Percentiles rank a stretch among this genome's conserved stretches.
Conservation (phyloP, 169 alveolate species). For the Cryptosporidium parvum region DNA sequence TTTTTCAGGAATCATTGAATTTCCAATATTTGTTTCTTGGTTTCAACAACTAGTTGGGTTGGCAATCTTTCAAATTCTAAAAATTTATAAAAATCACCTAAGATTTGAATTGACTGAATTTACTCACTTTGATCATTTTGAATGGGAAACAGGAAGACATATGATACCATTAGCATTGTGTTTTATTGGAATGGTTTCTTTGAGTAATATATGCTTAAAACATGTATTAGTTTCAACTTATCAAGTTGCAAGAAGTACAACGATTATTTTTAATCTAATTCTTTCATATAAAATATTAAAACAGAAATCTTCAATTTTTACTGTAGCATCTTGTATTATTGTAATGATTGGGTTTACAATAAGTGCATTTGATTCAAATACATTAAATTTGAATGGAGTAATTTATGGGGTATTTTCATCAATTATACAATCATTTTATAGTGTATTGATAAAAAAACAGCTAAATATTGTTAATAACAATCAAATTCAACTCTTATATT, state of each 20-base stretch:
- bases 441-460: conserved; percentile 73
- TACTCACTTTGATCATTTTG: background rate
- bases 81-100: background rate
- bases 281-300: conserved; percentile 59
- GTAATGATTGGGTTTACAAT: conserved; percentile 75
- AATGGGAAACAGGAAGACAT: background rate
- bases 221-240: conserved; percentile 78
- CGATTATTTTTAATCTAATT: conserved; percentile 72
- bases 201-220: conserved; percentile 75
- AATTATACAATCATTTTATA: conserved; percentile 77
- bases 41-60: conserved; percentile 76
- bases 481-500: conserved; percentile 2
- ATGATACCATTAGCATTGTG: conserved; percentile 63
- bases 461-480: conserved; percentile 11
- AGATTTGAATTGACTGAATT: conserved; percentile 24
- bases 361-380: conserved; percentile 74
- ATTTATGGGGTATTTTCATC: conserved; percentile 75
- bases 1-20: conserved; percentile 11
- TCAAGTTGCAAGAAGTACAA: conserved; percentile 79
- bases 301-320: conserved; percentile 21
- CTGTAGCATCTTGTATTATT: conserved; percentile 66
- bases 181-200: conserved; percentile 77
- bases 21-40: conserved; percentile 78
- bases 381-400: conserved; percentile 69
- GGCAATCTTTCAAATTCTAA: background rate